Base-by-base conservation (phyloP, 768 basidiomycete genomes). In the Psilocybe subaeruginosa region DNA sequence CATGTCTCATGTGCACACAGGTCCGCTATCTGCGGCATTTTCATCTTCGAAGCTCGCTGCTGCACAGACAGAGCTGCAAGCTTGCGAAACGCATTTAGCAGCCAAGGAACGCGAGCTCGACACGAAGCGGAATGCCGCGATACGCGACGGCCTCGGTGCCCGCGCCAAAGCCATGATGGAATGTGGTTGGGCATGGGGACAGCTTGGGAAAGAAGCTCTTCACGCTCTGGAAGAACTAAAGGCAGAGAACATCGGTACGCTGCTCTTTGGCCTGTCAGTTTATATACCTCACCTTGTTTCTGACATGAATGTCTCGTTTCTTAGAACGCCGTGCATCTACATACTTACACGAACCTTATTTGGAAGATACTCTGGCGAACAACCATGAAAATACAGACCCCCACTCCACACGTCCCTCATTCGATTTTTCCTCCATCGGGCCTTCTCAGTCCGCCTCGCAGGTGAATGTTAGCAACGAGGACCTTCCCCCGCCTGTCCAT, bases 371-470 rank as follows among this genome's bases (percentile, higher is more conserved):
- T 30, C 54, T 27, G 19, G 60, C 58, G 23, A 50, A n/a, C 47
- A 33, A 19, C 23, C 29, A 30, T 52, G 16, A 48, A 16, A 49
- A 17, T 11, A 30, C 30, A 37, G 54, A 62, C 46, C 3, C 11
- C 31, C 62, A 74, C 41, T 61, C 65, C 59, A 46, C 73, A 58
- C 69, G 69, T 6, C 73, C 72, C 7, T 74, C 76, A 3, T 85
- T 86, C 56, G 85, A 87, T 70, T 70, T 82, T 12, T 86, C 85
- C n/a, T 90, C 89, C 1, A 75, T 91, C 63, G 83, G 85, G 0
- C 90, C 89, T n/a, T 91, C 90, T 5, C 90, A 91, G 63, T 90
- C 89, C 2, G 88, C 88, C 2, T 91, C 90, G 16, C 88, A 92
- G 72, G 77, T 81, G 53, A 75, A 91, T 72, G 77, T 80, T 53